Evolutionary conservation across 1,284 basidiomycete species (phyloP).

Genomic region (Sporisorium graminicola): DNA sequence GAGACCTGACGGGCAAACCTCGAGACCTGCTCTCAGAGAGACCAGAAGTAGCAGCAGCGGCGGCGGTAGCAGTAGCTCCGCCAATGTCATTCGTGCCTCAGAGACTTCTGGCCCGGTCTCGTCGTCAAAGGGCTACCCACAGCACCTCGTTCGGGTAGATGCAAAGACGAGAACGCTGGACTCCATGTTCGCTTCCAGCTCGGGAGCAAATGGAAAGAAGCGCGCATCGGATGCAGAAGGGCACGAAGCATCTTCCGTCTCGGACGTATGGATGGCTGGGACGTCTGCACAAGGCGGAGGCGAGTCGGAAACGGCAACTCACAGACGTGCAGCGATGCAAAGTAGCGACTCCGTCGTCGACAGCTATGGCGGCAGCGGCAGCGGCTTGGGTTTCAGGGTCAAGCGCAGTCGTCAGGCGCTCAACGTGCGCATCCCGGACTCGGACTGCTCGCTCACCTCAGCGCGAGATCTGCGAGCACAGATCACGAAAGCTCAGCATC

Average conservation of each 20-base stretch:
- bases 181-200: slow-evolving; percentile 73
- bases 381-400: not conserved
- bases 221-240: slow-evolving; percentile 9
- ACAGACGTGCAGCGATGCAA: not conserved
- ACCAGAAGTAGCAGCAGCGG: slow-evolving; percentile 29
- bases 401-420: slow-evolving; percentile 25
- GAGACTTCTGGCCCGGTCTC: slow-evolving; percentile 20
- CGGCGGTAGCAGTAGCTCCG: slow-evolving; percentile 16
- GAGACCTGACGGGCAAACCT: not conserved
- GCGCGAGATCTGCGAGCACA: slow-evolving; percentile 78
- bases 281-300: not conserved
- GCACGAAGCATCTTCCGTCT: not conserved
- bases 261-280: slow-evolving; percentile 9
- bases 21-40: slow-evolving; percentile 13
- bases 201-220: slow-evolving; percentile 25
- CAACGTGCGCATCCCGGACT: slow-evolving; percentile 77
- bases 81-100: slow-evolving; percentile 1
- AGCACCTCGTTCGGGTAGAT: slow-evolving; percentile 93
- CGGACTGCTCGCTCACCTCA: slow-evolving; percentile 84
- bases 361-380: slow-evolving; percentile 1
- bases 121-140: slow-evolving; percentile 73
- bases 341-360: slow-evolving; percentile 1
- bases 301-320: not conserved
- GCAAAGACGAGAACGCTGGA: slow-evolving; percentile 88
- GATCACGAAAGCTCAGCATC: slow-evolving; percentile 76